phyloP scores from a whole-genome alignment of 495 filamentous ascomycete species.

The Hypoxylon lienhwacheense region DNA sequence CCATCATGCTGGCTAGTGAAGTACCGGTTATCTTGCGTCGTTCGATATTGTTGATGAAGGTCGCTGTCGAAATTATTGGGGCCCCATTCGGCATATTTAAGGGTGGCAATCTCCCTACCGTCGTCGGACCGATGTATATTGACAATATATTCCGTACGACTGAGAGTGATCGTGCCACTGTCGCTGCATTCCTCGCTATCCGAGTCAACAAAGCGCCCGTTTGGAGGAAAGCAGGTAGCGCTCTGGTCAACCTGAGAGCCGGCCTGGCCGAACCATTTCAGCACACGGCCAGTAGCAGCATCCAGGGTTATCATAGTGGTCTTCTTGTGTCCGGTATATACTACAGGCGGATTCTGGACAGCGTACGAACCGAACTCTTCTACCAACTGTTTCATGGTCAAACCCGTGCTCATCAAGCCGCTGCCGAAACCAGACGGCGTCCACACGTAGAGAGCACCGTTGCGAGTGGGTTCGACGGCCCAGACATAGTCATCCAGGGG shows the following conservation, averaged over 20 bases:
- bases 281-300: slow-evolving; percentile 75
- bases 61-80: slow-evolving; percentile 91
- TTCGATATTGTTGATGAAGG: slow-evolving; percentile 75
- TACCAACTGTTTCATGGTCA: slow-evolving; percentile 82
- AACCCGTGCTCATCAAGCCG: slow-evolving; percentile 75
- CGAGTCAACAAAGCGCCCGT: slow-evolving; percentile 56
- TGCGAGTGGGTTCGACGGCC: slow-evolving; percentile 90
- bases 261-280: slow-evolving; percentile 53
- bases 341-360: slow-evolving; percentile 67
- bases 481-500: slow-evolving; percentile 85
- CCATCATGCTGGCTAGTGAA: slow-evolving; percentile 87
- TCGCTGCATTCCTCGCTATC: slow-evolving; percentile 73
- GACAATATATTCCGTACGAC: slow-evolving; percentile 84
- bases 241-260: slow-evolving; percentile 51
- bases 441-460: slow-evolving; percentile 89
- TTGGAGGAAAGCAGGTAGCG: slow-evolving; percentile 60
- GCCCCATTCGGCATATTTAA: slow-evolving; percentile 94
- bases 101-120: slow-evolving; percentile 77
- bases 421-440: slow-evolving; percentile 67
- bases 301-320: slow-evolving; percentile 86
- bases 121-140: slow-evolving; percentile 76
- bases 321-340: slow-evolving; percentile 90
- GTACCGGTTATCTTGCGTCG: slow-evolving; percentile 83
- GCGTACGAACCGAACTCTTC: slow-evolving; percentile 73
- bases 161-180: slow-evolving; percentile 73